Percentiles rank a stretch among this genome's conserved stretches.
These are phyloP conservation scores for Moricandia arvensis DNA, from an alignment of 345 rosid genomes.

Conservation along the genomic window DNA sequence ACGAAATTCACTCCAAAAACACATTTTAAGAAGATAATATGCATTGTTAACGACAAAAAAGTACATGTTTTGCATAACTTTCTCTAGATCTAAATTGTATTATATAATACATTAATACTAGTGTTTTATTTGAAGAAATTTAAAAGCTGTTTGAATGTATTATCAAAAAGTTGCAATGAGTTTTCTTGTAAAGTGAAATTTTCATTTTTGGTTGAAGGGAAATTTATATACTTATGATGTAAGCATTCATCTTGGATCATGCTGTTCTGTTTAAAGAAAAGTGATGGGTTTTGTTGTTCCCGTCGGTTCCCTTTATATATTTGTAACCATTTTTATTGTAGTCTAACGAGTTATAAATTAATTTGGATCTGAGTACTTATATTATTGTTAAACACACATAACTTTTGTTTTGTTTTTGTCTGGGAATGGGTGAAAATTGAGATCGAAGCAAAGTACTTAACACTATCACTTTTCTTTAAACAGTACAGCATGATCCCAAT, in stretches of 20 bases:
- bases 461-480: too few relatives aligned
- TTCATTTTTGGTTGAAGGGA: background rate
- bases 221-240: background rate
- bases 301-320: background rate
- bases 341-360: background rate
- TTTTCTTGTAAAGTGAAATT: slow-evolving; percentile 2
- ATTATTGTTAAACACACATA: background rate
- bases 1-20: background rate
- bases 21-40: background rate
- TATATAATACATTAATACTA: background rate
- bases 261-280: background rate
- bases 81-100: background rate
- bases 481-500: too few relatives aligned
- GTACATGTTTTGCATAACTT: background rate
- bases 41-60: too few relatives aligned
- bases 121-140: background rate
- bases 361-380: background rate
- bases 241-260: background rate
- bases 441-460: slow-evolving; percentile 32
- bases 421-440: slow-evolving; percentile 14
- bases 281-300: slow-evolving; percentile 1
- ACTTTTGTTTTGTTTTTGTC: background rate
- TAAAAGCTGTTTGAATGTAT: background rate
- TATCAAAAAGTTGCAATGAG: background rate
- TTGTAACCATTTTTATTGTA: slow-evolving; percentile 3